These are phyloP conservation scores for Arthrinium phaeospermum DNA, from an alignment of 2,329 filamentous ascomycete genomes.

Conservation along the genomic window DNA sequence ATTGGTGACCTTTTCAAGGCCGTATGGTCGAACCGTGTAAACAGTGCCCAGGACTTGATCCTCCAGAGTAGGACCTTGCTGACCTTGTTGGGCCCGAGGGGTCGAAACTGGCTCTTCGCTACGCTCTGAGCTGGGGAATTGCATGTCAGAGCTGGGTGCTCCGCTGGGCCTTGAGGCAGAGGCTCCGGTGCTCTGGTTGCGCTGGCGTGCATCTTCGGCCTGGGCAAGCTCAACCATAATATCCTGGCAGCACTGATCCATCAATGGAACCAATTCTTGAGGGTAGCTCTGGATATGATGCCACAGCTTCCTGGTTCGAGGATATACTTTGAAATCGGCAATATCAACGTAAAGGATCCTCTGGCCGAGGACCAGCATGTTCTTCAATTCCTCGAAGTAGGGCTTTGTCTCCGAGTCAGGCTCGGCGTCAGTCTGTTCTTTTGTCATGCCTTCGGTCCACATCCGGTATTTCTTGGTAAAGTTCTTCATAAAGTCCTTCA, in stretches of 20 bases:
- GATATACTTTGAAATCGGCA: constrained; percentile 88
- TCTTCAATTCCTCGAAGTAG: constrained; percentile 84
- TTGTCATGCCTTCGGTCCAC: constrained; percentile 83
- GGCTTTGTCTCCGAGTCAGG: constrained; percentile 79
- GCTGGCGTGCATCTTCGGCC: constrained; percentile 75
- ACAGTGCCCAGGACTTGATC: constrained; percentile 79
- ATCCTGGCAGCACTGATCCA: constrained; percentile 95
- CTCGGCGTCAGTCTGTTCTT: constrained; percentile 72
- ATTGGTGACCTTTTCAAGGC: constrained; percentile 85
- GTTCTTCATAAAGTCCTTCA: constrained; percentile 91
- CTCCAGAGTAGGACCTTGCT: constrained; percentile 64
- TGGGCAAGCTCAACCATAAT: constrained; percentile 89
- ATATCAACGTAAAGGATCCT: constrained; percentile 87
- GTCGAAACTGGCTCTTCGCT: constrained; percentile 55
- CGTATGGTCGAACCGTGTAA: constrained; percentile 89
- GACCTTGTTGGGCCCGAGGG: constrained; percentile 47
- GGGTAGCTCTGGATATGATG: constrained; percentile 94
- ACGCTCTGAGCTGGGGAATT: constrained; percentile 80
- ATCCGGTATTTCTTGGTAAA: constrained; percentile 94
- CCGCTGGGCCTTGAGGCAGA: constrained; percentile 61
- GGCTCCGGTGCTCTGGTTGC: constrained; percentile 44
- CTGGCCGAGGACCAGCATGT: constrained; percentile 87
- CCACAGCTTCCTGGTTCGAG: constrained; percentile 91
- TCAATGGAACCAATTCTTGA: constrained; percentile 92
- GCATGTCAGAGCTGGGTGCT: constrained; percentile 73